phyloP scores from a whole-genome alignment of 345 rosid species.

The Cochlearia excelsa region DNA sequence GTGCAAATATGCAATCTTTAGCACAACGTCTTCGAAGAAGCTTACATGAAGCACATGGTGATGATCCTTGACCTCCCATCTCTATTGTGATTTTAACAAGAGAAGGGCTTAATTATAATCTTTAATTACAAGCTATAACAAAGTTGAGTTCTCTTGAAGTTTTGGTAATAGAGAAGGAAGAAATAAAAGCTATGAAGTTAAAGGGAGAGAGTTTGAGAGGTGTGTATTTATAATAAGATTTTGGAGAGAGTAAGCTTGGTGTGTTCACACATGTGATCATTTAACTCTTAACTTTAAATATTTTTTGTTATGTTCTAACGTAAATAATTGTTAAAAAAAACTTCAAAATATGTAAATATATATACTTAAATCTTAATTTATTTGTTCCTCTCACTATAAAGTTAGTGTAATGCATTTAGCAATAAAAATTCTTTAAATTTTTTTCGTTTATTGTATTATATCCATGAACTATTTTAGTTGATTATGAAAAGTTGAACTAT shows the following conservation, averaged over 20 bases:
- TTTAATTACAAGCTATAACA: background rate
- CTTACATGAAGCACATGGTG: constrained; percentile 90
- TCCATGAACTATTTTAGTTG: no score
- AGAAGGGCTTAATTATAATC: background rate
- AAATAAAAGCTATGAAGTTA: constrained; percentile 33
- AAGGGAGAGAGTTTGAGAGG: constrained; percentile 36
- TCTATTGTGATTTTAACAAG: constrained; percentile 3
- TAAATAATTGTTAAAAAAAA: background rate
- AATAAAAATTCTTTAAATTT: background rate
- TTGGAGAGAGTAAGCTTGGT: constrained; percentile 7
- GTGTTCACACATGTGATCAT: constrained; percentile 35
- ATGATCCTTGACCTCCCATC: constrained; percentile 53
- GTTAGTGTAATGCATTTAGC: background rate
- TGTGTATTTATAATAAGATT: constrained; percentile 53
- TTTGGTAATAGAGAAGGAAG: constrained; percentile 18
- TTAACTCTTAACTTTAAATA: constrained; percentile 31
- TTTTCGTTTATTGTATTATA: background rate
- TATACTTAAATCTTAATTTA: no score
- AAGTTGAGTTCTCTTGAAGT: constrained; percentile 13
- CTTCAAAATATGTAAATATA: no score
- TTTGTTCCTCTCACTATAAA: background rate
- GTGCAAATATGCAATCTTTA: constrained; percentile 82
- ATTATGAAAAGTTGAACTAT: no score
- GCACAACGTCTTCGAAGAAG: constrained; percentile 73
- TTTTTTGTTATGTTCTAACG: background rate